Evolutionary conservation across 169 alveolate genomes (phyloP).

Genomic region (Plasmodium billcollinsi): DNA sequence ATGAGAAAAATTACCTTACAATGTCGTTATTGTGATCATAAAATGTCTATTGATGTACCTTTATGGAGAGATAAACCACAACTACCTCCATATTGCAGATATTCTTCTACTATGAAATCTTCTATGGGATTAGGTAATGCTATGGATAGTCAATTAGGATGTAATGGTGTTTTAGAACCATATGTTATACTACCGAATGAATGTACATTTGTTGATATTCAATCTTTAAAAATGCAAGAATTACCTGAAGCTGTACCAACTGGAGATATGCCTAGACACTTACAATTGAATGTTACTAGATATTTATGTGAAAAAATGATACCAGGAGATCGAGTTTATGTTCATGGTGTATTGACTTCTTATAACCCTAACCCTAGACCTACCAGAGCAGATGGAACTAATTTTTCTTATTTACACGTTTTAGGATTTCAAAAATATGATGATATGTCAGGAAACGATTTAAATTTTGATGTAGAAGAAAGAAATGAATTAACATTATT

Average conservation of each 20-base stretch:
- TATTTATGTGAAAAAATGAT: constrained; percentile 94
- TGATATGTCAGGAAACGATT: constrained; percentile 76
- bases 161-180: constrained; percentile 87
- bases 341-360: constrained; percentile 94
- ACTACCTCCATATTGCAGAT: constrained; percentile 84
- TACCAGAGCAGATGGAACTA: constrained; percentile 78
- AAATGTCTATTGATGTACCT: constrained; percentile 90
- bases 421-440: constrained; percentile 83
- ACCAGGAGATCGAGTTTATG: constrained; percentile 98
- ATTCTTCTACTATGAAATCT: constrained; percentile 83
- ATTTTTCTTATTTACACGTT: constrained; percentile 87
- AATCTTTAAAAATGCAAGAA: constrained; percentile 97
- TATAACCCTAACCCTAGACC: constrained; percentile 77
- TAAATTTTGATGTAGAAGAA: constrained; percentile 84
- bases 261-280: constrained; percentile 94
- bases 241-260: constrained; percentile 98
- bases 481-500: constrained; percentile 85
- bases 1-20: constrained; percentile 85
- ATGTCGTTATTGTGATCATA: constrained; percentile 95
- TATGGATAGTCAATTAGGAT: constrained; percentile 84
- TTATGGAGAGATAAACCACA: constrained; percentile 91
- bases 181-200: constrained; percentile 95
- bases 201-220: constrained; percentile 96
- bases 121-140: constrained; percentile 78
- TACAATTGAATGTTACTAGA: constrained; percentile 92